A percentile compares a stretch with the other conserved stretches of the same genome.
phyloP scores from a whole-genome alignment of 208 protist genomes.

The Leishmania tarentolae region DNA sequence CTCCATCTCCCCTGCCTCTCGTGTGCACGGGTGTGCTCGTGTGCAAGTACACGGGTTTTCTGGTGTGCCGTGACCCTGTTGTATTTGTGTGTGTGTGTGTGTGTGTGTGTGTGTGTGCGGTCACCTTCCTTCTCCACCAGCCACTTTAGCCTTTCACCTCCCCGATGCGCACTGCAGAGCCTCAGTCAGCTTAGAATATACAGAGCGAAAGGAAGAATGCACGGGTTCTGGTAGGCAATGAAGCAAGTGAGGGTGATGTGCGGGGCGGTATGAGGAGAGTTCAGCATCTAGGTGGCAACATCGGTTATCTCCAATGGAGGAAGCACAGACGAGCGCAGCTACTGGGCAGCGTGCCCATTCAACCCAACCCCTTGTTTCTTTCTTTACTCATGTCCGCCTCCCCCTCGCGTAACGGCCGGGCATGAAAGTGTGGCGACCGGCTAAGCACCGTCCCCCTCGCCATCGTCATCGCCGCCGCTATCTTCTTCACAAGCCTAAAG shows the following conservation, averaged over 20 bases:
- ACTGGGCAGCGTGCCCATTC: not conserved
- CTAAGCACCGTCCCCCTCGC: not conserved
- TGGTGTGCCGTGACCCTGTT: not conserved
- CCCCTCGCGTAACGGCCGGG: not conserved
- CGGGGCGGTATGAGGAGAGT: not conserved
- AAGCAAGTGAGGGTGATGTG: not conserved
- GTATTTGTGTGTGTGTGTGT: not conserved
- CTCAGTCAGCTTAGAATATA: not conserved
- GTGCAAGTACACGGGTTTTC: not conserved
- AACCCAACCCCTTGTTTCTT: not conserved
- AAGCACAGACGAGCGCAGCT: not conserved
- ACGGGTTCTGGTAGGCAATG: not conserved
- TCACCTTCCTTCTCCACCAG: not conserved
- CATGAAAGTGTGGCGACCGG: not conserved
- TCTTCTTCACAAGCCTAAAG: not conserved
- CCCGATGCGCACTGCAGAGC: not conserved
- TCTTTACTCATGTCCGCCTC: not conserved
- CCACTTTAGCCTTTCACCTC: not conserved
- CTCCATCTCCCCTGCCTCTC: not conserved
- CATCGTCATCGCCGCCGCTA: not conserved
- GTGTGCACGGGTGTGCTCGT: not conserved
- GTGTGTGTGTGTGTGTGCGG: not conserved
- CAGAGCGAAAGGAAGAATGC: not conserved
- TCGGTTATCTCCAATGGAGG: not conserved
- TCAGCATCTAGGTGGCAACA: not conserved